A percentile compares a stretch with the other conserved stretches of the same genome.
phyloP scores from a whole-genome alignment of 495 filamentous ascomycete species.

The Gamarada debralockiae region DNA sequence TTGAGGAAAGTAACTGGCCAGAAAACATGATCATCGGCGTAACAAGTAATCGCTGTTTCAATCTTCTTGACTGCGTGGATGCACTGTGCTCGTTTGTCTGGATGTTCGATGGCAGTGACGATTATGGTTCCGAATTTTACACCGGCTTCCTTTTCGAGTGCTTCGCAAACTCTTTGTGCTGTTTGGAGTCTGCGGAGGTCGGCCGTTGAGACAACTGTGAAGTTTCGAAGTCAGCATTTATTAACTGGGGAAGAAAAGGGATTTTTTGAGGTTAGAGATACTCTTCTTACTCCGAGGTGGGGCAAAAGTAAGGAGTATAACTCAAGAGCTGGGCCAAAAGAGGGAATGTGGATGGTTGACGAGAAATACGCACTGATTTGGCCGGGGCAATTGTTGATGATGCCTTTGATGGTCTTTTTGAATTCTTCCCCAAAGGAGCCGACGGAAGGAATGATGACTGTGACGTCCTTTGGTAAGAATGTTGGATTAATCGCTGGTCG shows the following conservation, averaged over 20 bases:
- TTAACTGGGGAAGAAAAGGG: too few relatives aligned
- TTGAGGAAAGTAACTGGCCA: constrained; percentile 46
- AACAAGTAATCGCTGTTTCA: constrained; percentile 40
- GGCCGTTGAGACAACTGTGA: background rate
- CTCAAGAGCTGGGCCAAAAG: too few relatives aligned
- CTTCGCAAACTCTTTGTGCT: background rate
- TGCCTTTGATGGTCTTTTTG: constrained; percentile 27
- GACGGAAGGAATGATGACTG: constrained; percentile 52
- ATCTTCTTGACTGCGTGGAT: constrained; percentile 38
- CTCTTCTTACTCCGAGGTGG: too few relatives aligned
- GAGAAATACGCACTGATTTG: constrained; percentile 18
- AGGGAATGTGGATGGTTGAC: too few relatives aligned
- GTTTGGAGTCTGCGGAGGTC: background rate
- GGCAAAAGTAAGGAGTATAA: too few relatives aligned
- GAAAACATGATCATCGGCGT: constrained; percentile 53
- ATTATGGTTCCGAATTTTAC: background rate
- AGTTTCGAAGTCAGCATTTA: too few relatives aligned
- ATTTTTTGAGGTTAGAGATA: too few relatives aligned
- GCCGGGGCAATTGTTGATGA: constrained; percentile 28
- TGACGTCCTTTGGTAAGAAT: constrained; percentile 42
- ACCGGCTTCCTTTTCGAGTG: background rate
- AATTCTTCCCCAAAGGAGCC: constrained; percentile 33
- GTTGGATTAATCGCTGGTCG: constrained; percentile 29
- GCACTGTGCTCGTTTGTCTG: constrained; percentile 47
- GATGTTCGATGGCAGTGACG: constrained; percentile 30